Evolutionary conservation across 106 monocot species (phyloP).

Genomic region (Dendrobium officinale): DNA sequence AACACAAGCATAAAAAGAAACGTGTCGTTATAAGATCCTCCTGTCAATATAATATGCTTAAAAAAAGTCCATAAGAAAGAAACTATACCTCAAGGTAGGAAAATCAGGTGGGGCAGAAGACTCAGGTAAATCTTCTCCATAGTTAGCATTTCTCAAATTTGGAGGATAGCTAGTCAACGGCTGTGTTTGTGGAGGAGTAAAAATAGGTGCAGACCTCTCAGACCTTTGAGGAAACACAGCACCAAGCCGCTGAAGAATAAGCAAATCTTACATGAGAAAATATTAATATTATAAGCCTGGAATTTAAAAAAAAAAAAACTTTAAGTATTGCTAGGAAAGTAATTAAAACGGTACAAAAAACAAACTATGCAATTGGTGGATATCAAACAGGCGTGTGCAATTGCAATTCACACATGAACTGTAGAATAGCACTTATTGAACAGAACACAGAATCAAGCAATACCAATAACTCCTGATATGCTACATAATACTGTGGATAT

Average conservation of each 20-base stretch:
- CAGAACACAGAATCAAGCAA: neutral
- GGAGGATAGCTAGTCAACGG: conserved; percentile 34
- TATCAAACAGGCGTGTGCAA: neutral
- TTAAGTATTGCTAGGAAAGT: neutral
- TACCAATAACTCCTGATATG: conserved; percentile 82
- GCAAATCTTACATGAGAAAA: neutral
- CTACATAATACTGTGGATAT: conserved; percentile 79
- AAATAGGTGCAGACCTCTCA: conserved; percentile 38
- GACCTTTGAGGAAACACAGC: conserved; percentile 13
- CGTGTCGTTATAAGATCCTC: neutral
- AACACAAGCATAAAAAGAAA: neutral
- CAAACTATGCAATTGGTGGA: neutral
- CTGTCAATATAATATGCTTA: neutral
- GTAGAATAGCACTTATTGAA: neutral
- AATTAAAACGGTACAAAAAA: neutral
- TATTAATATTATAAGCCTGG: neutral
- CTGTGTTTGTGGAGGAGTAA: conserved; percentile 39
- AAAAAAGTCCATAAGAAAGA: neutral
- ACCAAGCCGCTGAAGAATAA: conserved; percentile 10
- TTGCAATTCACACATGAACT: conserved; percentile 1
- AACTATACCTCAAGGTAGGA: conserved; percentile 36
- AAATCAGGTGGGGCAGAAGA: conserved; percentile 28
- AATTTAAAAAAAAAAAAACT: neutral
- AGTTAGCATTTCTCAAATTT: conserved; percentile 18
- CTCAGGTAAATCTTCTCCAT: conserved; percentile 26